These are phyloP conservation scores for Yarrowia sp. DNA, from an alignment of 805 yeast genomes.

Conservation along the genomic window DNA sequence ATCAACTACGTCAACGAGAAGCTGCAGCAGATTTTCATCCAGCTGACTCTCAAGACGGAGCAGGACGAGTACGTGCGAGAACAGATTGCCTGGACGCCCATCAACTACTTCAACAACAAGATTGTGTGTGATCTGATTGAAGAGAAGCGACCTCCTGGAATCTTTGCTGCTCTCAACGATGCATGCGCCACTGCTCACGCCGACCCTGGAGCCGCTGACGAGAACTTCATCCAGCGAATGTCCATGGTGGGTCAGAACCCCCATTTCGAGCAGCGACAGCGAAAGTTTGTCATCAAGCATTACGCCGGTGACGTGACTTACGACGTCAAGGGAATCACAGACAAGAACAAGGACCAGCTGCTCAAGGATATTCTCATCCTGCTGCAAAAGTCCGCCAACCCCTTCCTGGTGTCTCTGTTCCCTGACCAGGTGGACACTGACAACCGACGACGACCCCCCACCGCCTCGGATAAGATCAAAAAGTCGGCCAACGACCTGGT, in stretches of 20 bases:
- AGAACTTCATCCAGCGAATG: conserved; percentile 89
- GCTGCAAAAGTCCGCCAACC: conserved; percentile 71
- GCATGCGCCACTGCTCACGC: conserved; percentile 99
- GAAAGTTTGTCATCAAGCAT: conserved; percentile 89
- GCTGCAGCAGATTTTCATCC: conserved; percentile 94
- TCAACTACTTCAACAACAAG: conserved; percentile 93
- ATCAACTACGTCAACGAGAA: conserved; percentile 96
- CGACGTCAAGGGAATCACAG: conserved; percentile 89
- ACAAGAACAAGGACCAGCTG: conserved; percentile 94
- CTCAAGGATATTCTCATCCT: conserved; percentile 85
- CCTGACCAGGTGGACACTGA: conserved; percentile 69
- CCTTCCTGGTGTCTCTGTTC: conserved; percentile 65
- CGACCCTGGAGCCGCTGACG: conserved; percentile 95
- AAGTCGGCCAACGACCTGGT: conserved; percentile 88
- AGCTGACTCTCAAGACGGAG: conserved; percentile 92
- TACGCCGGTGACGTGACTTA: conserved; percentile 99
- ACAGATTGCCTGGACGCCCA: conserved; percentile 96
- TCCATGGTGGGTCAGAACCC: conserved; percentile 81
- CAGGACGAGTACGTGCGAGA: conserved; percentile 97
- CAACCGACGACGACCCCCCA: conserved; percentile 84
- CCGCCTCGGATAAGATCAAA: conserved; percentile 95
- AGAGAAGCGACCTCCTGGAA: conserved; percentile 91
- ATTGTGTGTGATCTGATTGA: conserved; percentile 97
- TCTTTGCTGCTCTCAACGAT: conserved; percentile 95
- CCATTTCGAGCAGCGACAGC: conserved; percentile 86